Conservation (phyloP, 306 rosid species). For the Argentina anserina region DNA sequence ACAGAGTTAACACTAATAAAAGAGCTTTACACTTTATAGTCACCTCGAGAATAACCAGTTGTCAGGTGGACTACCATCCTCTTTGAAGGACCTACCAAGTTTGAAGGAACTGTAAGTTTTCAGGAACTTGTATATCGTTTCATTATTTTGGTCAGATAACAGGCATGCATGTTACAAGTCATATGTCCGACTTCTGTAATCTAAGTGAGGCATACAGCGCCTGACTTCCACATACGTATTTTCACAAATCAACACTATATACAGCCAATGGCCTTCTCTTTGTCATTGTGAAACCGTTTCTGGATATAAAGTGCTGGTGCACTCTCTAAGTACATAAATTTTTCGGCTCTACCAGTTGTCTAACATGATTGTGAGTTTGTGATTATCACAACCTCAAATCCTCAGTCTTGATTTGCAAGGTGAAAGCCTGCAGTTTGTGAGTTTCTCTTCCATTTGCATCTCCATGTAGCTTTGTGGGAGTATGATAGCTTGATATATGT, state of each 20-base stretch:
- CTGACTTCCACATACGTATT: not conserved
- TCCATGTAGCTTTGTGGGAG: not conserved
- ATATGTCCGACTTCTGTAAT: not conserved
- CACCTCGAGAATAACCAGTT: slow-evolving; percentile 92
- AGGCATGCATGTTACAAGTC: not conserved
- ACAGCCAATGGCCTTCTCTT: not conserved
- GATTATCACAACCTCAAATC: not conserved
- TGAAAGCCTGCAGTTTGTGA: not conserved
- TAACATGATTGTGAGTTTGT: too few relatives aligned
- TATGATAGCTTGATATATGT: not conserved
- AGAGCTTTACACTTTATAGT: slow-evolving; percentile 44
- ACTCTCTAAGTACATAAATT: not conserved
- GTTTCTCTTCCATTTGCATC: not conserved
- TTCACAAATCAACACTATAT: not conserved
- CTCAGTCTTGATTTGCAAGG: not conserved
- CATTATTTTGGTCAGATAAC: not conserved
- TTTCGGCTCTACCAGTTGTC: not conserved
- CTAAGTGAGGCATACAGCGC: not conserved
- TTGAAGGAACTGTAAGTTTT: slow-evolving; percentile 77
- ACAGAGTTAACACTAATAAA: slow-evolving; percentile 29
- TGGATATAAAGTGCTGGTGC: not conserved
- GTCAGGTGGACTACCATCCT: slow-evolving; percentile 65
- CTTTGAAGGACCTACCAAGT: slow-evolving; percentile 63
- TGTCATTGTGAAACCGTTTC: not conserved
- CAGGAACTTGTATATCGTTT: slow-evolving; percentile 16